phyloP scores from a whole-genome alignment of 768 basidiomycete genomes.

The Boletales sp. region DNA sequence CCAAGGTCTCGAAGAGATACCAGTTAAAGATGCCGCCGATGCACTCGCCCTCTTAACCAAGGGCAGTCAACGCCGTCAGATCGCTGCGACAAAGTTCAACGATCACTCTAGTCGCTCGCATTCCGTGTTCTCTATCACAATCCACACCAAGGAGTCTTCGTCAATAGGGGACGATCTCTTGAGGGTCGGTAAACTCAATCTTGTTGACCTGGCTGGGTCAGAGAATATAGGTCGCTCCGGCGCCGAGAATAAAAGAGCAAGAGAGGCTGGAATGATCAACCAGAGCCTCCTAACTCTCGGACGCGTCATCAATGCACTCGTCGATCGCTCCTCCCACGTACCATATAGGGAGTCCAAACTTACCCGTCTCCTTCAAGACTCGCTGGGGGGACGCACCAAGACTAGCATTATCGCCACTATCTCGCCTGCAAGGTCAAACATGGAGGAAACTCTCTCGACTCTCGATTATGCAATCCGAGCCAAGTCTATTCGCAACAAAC shows the following conservation, averaged over 20 bases:
- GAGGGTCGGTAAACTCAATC: constrained; percentile 91
- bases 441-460: constrained; percentile 97
- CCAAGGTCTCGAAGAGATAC: constrained; percentile 89
- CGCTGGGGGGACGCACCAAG: constrained; percentile 95
- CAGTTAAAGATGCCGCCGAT: constrained; percentile 78
- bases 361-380: constrained; percentile 96
- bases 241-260: constrained; percentile 90
- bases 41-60: constrained; percentile 82
- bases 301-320: constrained; percentile 92
- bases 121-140: constrained; percentile 94
- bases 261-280: constrained; percentile 99
- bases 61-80: constrained; percentile 88
- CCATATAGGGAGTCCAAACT: constrained; percentile 98
- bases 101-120: constrained; percentile 97
- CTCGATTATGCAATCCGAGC: constrained; percentile 95
- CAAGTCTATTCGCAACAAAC: constrained; percentile 92
- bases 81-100: constrained; percentile 96
- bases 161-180: constrained; percentile 81
- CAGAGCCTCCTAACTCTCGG: constrained; percentile 96
- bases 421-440: constrained; percentile 88
- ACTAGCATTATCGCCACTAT: constrained; percentile 97
- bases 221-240: constrained; percentile 97
- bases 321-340: constrained; percentile 87
- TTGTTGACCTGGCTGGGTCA: constrained; percentile 96
- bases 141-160: constrained; percentile 84